These are phyloP conservation scores for Saturnispora kantuleensis DNA, from an alignment of 805 yeast genomes.

Conservation along the genomic window DNA sequence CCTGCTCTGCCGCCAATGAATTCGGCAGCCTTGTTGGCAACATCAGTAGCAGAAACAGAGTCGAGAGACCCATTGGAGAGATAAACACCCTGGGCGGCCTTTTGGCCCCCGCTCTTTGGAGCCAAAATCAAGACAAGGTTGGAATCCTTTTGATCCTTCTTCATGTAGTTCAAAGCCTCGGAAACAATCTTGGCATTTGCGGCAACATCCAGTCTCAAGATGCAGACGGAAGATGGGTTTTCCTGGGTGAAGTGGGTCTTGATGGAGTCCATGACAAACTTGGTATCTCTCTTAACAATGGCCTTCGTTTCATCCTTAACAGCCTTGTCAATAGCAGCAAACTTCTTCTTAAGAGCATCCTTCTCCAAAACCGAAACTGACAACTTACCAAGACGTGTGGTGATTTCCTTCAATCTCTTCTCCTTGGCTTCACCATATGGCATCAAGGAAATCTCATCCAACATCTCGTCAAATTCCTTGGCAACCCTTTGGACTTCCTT, in stretches of 20 bases:
- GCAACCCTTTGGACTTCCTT: constrained; percentile 84
- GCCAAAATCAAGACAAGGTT: constrained; percentile 77
- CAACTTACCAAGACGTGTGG: constrained; percentile 75
- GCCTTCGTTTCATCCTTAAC: constrained; percentile 83
- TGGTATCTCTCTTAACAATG: constrained; percentile 80
- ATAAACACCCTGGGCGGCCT: constrained; percentile 94
- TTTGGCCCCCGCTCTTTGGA: constrained; percentile 36
- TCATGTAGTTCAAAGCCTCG: constrained; percentile 80
- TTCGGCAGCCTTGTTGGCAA: constrained; percentile 61
- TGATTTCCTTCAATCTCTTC: constrained; percentile 68
- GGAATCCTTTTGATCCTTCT: constrained; percentile 64
- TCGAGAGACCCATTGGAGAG: constrained; percentile 60
- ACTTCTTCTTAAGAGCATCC: constrained; percentile 62
- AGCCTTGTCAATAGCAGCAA: constrained; percentile 70
- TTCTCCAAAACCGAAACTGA: constrained; percentile 76
- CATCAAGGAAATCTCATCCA: constrained; percentile 50
- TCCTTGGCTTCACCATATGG: constrained; percentile 74
- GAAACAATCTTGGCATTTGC: constrained; percentile 90
- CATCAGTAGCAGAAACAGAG: constrained; percentile 61
- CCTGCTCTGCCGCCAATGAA: constrained; percentile 96
- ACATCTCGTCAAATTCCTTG: constrained; percentile 50
- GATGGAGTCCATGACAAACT: constrained; percentile 70
- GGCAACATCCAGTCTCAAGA: constrained; percentile 56
- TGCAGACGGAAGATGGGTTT: constrained; percentile 47
- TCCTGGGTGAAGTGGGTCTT: constrained; percentile 55